Evolutionary conservation across 805 yeast genomes (phyloP).

Genomic region (Komagataella kurtzmanii): DNA sequence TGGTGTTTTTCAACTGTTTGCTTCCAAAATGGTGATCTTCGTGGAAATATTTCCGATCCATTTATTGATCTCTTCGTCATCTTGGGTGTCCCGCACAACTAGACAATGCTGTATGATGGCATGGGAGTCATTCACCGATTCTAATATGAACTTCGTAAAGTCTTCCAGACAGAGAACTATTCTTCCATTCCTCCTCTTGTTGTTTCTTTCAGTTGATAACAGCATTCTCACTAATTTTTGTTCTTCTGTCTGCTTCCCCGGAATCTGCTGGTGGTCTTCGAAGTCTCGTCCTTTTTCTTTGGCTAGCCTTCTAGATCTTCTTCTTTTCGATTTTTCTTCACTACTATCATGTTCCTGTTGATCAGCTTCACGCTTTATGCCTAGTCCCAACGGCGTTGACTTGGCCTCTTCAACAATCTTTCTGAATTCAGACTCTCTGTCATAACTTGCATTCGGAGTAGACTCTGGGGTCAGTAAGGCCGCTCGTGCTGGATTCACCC

Average conservation of each 20-base stretch:
- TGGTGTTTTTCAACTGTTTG: not conserved
- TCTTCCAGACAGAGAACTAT: not conserved
- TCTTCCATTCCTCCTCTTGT: not conserved
- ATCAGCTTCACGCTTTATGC: not conserved
- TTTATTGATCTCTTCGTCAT: not conserved
- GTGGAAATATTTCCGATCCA: not conserved
- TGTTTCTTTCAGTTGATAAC: not conserved
- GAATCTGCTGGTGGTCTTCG: not conserved
- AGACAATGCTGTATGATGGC: not conserved
- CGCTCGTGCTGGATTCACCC: slow-evolving; percentile 6
- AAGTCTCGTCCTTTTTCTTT: not conserved
- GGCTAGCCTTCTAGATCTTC: not conserved
- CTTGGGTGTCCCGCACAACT: not conserved
- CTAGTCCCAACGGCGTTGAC: not conserved
- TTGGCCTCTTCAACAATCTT: slow-evolving; percentile 11
- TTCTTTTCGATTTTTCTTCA: not conserved
- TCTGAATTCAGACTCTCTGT: slow-evolving; percentile 13
- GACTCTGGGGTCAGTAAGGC: slow-evolving; percentile 17
- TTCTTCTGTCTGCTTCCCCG: not conserved
- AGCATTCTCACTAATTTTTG: not conserved
- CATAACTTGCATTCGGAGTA: slow-evolving; percentile 3
- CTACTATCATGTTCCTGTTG: not conserved
- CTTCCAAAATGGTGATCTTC: not conserved
- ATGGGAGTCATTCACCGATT: not conserved
- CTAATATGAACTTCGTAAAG: not conserved